Evolutionary conservation across 2,329 filamentous ascomycete genomes (phyloP).

Genomic region (Sporothrix variecibatus): DNA sequence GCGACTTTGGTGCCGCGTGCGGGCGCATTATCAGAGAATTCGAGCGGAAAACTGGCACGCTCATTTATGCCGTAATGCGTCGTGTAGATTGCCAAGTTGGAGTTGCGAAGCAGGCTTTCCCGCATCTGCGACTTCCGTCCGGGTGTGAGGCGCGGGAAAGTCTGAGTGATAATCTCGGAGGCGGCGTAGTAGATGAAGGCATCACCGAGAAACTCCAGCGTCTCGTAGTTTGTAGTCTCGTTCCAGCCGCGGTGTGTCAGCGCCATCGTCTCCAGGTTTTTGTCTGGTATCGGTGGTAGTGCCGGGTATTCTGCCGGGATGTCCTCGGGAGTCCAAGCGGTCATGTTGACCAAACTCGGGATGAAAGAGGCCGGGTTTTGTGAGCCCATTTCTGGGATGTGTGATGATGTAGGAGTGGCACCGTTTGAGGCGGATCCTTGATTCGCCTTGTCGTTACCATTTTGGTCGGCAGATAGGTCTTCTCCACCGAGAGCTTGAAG

Average conservation of each 20-base stretch:
- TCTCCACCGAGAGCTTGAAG: conserved; percentile 30
- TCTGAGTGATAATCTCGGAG: conserved; percentile 70
- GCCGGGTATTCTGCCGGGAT: conserved; percentile 54
- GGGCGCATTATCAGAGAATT: conserved; percentile 43
- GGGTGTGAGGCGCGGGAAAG: conserved; percentile 64
- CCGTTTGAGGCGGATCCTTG: neutral
- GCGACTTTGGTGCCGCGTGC: conserved; percentile 43
- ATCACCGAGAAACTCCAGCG: conserved; percentile 86
- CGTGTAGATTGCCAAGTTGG: conserved; percentile 71
- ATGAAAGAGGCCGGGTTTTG: neutral
- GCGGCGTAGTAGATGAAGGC: conserved; percentile 75
- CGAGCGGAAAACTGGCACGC: conserved; percentile 58
- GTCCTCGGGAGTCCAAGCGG: conserved; percentile 51
- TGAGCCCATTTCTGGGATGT: neutral
- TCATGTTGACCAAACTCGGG: conserved; percentile 29
- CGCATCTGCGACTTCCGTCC: conserved; percentile 75
- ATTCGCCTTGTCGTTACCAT: neutral
- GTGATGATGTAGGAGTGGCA: neutral
- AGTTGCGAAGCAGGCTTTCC: conserved; percentile 78
- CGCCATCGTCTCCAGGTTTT: conserved; percentile 60
- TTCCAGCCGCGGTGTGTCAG: conserved; percentile 64
- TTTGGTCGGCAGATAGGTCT: neutral
- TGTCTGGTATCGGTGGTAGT: conserved; percentile 63
- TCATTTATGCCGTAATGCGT: conserved; percentile 69
- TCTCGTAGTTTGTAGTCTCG: conserved; percentile 66